Evolutionary conservation across 176 grass and related monocot genomes (phyloP).

Genomic region (Eragrostis nindensis): DNA sequence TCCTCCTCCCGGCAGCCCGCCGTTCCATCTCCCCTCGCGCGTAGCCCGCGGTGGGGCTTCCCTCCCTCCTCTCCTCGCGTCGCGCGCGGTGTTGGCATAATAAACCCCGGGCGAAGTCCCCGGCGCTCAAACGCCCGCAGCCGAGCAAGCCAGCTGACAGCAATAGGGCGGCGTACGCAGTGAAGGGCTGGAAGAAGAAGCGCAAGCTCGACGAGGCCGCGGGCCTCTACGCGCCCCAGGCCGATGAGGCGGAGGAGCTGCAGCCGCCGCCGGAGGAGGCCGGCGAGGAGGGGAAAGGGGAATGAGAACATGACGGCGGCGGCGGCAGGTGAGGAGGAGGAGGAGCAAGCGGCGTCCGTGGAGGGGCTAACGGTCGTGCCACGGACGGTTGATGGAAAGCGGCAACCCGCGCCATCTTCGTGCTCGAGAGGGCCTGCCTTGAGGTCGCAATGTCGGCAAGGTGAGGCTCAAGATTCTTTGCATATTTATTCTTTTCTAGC

Average conservation of each 20-base stretch:
- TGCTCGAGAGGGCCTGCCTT: too few relatives aligned
- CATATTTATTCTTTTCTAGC: too few relatives aligned
- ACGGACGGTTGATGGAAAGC: constrained; percentile 49
- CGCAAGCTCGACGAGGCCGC: too few relatives aligned
- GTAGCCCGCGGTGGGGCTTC: too few relatives aligned
- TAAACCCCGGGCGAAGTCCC: too few relatives aligned
- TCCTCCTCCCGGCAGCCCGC: too few relatives aligned
- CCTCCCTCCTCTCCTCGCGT: too few relatives aligned
- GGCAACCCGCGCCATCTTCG: constrained; percentile 63
- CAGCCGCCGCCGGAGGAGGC: constrained; percentile 15
- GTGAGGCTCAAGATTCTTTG: constrained; percentile 30
- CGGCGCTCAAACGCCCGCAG: neutral
- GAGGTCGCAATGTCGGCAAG: constrained; percentile 97
- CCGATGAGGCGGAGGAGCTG: constrained; percentile 37
- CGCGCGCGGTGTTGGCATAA: too few relatives aligned
- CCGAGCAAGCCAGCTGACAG: neutral
- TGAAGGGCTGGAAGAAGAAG: constrained; percentile 73
- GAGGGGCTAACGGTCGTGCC: constrained; percentile 56
- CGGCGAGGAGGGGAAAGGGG: constrained; percentile 13
- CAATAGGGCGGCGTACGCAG: constrained; percentile 68
- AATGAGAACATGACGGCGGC: neutral
- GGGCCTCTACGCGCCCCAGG: constrained; percentile 25
- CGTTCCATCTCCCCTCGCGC: too few relatives aligned
- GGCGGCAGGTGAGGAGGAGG: neutral
- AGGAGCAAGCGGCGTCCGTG: constrained; percentile 12